Evolutionary conservation across 1,284 basidiomycete species (phyloP).

Genomic region (Ceratobasidium sp.): DNA sequence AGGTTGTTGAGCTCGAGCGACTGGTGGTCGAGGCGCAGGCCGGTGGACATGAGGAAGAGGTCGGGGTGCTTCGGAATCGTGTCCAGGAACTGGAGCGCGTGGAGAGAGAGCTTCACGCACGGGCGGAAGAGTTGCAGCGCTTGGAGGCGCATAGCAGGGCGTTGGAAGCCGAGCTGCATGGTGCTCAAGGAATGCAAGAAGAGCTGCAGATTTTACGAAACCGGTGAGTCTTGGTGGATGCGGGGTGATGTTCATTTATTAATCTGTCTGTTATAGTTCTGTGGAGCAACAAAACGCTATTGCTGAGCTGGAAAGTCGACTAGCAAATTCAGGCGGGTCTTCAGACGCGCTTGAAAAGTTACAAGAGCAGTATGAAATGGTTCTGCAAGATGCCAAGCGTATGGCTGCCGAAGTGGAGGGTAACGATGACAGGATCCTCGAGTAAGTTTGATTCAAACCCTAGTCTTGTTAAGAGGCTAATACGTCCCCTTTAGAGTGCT

Average conservation of each 20-base stretch:
- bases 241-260: neutral
- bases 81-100: constrained; percentile 19
- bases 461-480: no score
- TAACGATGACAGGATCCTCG: constrained; percentile 40
- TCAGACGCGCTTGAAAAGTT: constrained; percentile 27
- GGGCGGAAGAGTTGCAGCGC: constrained; percentile 6
- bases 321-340: constrained; percentile 4
- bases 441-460: no score
- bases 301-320: constrained; percentile 4
- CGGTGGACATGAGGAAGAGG: neutral
- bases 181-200: constrained; percentile 13
- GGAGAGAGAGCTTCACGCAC: constrained; percentile 15
- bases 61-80: neutral
- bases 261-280: neutral
- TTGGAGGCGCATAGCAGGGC: constrained; percentile 29
- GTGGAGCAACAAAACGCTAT: constrained; percentile 19
- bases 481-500: constrained; percentile 37
- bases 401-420: constrained; percentile 36
- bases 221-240: constrained; percentile 16
- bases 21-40: constrained; percentile 28
- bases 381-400: constrained; percentile 36
- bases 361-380: constrained; percentile 40
- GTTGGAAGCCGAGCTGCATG: constrained; percentile 31
- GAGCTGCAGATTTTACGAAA: constrained; percentile 23
- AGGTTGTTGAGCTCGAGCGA: constrained; percentile 30